Conservation (phyloP, 1,284 basidiomycete genomes). For the Rhodotorula sp. region DNA sequence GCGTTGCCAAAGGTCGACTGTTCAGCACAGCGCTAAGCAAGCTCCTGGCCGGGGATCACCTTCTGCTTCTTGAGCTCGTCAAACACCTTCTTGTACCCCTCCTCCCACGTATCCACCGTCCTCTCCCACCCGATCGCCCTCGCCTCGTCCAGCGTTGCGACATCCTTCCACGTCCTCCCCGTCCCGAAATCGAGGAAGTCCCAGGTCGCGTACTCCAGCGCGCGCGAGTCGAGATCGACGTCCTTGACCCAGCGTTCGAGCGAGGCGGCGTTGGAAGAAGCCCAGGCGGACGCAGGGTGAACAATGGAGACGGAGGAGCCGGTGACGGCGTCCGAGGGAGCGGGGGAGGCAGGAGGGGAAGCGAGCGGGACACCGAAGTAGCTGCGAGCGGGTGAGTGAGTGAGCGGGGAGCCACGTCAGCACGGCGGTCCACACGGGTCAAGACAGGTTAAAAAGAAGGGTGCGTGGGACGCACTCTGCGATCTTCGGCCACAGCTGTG, state of each 20-base stretch:
- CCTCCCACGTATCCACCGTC: conserved; percentile 1
- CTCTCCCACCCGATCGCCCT: conserved; percentile 4
- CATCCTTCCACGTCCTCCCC: conserved; percentile 7
- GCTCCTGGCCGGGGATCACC: conserved; percentile 1
- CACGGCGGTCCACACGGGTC: too few species aligned
- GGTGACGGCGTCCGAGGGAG: neutral
- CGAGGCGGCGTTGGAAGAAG: neutral
- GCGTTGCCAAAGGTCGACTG: too few species aligned
- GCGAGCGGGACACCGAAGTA: conserved; percentile 4
- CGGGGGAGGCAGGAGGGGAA: neutral
- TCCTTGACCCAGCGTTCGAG: neutral
- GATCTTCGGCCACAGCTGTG: conserved; percentile 3
- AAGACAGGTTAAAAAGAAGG: too few species aligned
- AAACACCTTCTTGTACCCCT: conserved; percentile 7
- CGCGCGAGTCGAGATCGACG: neutral
- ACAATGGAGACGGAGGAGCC: neutral
- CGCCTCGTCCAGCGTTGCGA: conserved; percentile 8
- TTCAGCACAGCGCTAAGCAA: too few species aligned
- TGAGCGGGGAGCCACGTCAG: too few species aligned
- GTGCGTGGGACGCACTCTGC: conserved; percentile 4
- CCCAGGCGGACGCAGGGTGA: neutral
- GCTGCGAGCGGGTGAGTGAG: neutral
- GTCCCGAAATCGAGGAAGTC: conserved; percentile 21
- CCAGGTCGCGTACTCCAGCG: conserved; percentile 17
- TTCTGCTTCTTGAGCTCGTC: conserved; percentile 6